Percentiles rank a stretch among this genome's conserved stretches.
Evolutionary conservation across 306 rosid genomes (phyloP).

Genomic region (Potentilla sterilis): DNA sequence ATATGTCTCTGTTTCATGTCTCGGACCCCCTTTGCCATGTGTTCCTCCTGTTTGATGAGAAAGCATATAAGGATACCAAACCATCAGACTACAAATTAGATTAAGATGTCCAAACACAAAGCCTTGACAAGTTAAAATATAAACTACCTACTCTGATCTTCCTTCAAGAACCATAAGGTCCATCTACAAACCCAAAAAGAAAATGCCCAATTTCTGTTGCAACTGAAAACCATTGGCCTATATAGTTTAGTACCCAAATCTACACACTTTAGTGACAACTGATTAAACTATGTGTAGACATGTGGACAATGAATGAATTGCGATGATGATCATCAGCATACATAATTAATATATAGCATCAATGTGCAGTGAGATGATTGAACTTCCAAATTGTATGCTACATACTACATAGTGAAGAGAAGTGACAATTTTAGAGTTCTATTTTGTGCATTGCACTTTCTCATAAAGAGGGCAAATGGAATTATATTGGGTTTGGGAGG

Average conservation of each 20-base stretch:
- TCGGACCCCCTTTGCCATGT: slow-evolving; percentile 69
- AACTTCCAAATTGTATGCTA: background rate
- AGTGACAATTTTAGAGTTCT: background rate
- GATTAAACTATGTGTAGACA: background rate
- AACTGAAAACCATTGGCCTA: background rate
- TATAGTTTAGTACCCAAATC: background rate
- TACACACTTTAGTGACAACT: background rate
- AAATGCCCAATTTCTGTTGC: background rate
- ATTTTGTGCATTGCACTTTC: background rate
- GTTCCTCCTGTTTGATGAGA: slow-evolving; percentile 58
- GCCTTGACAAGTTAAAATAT: background rate
- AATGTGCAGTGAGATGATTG: background rate
- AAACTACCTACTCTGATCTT: background rate
- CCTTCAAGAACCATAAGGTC: background rate
- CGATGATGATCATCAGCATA: background rate
- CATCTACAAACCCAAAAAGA: background rate
- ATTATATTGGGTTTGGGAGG: background rate
- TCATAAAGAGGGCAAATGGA: background rate
- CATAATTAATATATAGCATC: background rate
- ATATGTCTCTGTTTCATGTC: slow-evolving; percentile 78
- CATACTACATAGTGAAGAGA: background rate
- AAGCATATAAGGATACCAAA: background rate
- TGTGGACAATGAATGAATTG: background rate
- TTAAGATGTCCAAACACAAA: background rate
- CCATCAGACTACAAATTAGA: background rate